A percentile compares a stretch with the other conserved stretches of the same genome.
Evolutionary conservation across 768 basidiomycete species (phyloP).

Genomic region (Boletus fagicola): DNA sequence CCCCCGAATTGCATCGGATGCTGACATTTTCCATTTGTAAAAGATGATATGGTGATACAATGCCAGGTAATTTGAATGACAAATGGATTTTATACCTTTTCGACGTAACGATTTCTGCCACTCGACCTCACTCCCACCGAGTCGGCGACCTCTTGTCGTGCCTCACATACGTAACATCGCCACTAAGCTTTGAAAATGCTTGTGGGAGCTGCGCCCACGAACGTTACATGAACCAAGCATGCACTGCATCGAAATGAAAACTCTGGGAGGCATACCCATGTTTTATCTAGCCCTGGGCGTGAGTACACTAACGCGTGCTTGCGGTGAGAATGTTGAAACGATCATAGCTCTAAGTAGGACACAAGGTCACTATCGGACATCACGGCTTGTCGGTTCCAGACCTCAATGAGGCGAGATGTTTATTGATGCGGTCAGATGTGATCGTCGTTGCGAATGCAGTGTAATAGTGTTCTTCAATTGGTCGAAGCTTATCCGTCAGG

Average conservation of each 20-base stretch:
- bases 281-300: constrained; percentile 2
- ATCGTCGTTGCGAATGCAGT: background rate
- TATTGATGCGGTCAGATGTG: background rate
- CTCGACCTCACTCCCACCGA: background rate
- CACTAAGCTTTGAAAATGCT: background rate
- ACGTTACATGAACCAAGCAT: background rate
- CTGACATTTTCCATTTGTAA: constrained; percentile 13
- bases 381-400: background rate
- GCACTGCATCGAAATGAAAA: background rate
- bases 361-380: background rate
- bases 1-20: constrained; percentile 7
- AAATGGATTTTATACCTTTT: background rate
- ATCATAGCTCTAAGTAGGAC: background rate
- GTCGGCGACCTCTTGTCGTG: background rate
- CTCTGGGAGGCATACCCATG: background rate
- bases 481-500: background rate
- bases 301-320: background rate
- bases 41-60: background rate
- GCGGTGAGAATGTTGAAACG: background rate
- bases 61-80: background rate
- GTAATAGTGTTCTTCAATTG: background rate
- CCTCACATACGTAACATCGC: background rate
- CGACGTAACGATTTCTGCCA: background rate
- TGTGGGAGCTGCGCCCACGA: background rate
- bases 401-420: background rate